These are phyloP conservation scores for Colletotrichum costaricense DNA, from an alignment of 2,329 filamentous ascomycete species.

Conservation along the genomic window DNA sequence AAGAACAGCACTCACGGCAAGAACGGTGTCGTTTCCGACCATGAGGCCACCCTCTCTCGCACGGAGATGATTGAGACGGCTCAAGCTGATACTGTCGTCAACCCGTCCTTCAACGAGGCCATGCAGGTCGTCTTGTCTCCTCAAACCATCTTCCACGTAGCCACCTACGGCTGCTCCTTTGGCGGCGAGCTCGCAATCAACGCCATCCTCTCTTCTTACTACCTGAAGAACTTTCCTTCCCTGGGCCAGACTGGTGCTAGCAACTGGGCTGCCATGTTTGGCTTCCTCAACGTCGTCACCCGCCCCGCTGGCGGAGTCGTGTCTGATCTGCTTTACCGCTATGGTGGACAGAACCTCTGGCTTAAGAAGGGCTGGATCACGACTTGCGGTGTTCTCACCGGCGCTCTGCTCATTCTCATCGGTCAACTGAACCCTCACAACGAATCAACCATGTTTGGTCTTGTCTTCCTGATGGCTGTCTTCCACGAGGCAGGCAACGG, in stretches of 20 bases:
- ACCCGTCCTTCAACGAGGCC: slow-evolving; percentile 65
- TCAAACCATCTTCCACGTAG: slow-evolving; percentile 66
- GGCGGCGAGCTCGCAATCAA: slow-evolving; percentile 73
- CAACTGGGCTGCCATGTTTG: slow-evolving; percentile 78
- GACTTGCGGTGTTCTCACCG: slow-evolving; percentile 69
- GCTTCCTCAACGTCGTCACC: slow-evolving; percentile 77
- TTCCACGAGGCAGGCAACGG: slow-evolving; percentile 90
- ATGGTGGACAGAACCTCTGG: slow-evolving; percentile 51
- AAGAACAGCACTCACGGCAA: slow-evolving; percentile 49
- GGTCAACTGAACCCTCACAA: slow-evolving; percentile 72
- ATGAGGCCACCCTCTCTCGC: slow-evolving; percentile 59
- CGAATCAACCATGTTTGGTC: slow-evolving; percentile 76
- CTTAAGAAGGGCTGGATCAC: slow-evolving; percentile 69
- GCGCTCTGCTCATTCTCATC: slow-evolving; percentile 70
- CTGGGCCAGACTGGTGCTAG: slow-evolving; percentile 67
- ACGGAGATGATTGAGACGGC: slow-evolving; percentile 66
- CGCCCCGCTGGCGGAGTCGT: slow-evolving; percentile 73
- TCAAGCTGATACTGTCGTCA: slow-evolving; percentile 62
- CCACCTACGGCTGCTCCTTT: slow-evolving; percentile 73
- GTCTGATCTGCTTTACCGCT: slow-evolving; percentile 61
- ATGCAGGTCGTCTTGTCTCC: slow-evolving; percentile 59
- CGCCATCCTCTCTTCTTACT: slow-evolving; percentile 68
- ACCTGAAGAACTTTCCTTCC: slow-evolving; percentile 68
- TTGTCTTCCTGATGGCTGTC: slow-evolving; percentile 81
- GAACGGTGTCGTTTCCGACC: slow-evolving; percentile 48